Evolutionary conservation across 2,329 filamentous ascomycete species (phyloP), one percentile per base, ranked within the genome.

Genomic region (Cladosporium sp.): DNA sequence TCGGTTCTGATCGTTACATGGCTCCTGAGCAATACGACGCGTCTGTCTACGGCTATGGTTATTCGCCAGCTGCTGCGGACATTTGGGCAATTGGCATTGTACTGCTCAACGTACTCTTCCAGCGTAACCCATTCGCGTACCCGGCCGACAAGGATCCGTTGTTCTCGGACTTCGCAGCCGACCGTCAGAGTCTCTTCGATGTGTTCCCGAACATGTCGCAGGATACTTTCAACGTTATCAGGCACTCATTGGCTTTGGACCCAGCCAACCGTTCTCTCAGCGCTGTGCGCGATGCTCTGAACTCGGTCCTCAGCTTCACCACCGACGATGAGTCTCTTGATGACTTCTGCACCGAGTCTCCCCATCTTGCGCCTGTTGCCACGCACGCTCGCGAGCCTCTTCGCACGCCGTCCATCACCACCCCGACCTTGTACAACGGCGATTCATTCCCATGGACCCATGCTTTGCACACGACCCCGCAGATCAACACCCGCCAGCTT

Each of bases 1-100:
- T 98, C 40, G 93, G 93, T 58, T 97, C 93, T 67, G 93, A 98
- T 67, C 89, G 93, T 50, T 98, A 98, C 74, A 98, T 98, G 93
- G 91, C 93, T 50, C 93, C 93, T 4, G 93, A 98, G 72, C 93
- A 98, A 70, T 97, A 93, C 63, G 92, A 97, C 67, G 90, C 91
- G 47, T 82, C 84, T 59, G 85, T 84, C 55, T 82, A 80, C 55
- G 63, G 64, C 42, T 64, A 62, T 50, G 93, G 93, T 53, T 98
- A 98, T 72, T 92, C 89, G 50, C 91, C 93, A 40, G 88, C 88
- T 39, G 83, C 93, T 72, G 93, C 93, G 45, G 93, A 98, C 68
- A 84, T 96, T 60, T 98, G 93, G 93, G 90, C 93, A 51, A 87
- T 98, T 65, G 93, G 93, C 56, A 92, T 98, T 70, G 96, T 93